phyloP scores from a whole-genome alignment of 371 early-diverging fungal genomes.

The Circinella minor region DNA sequence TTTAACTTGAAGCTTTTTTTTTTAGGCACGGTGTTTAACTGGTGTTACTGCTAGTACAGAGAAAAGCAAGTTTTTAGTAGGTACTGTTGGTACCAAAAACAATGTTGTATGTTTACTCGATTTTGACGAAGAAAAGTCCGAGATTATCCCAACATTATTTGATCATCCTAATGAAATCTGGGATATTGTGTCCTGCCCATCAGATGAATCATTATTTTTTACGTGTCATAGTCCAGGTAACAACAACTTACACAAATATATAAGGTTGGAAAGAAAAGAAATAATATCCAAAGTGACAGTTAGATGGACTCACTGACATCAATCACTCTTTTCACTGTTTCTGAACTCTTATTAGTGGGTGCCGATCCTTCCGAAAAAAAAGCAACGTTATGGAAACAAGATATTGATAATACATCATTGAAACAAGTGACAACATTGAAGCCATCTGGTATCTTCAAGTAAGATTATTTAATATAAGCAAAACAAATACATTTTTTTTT shows the following conservation, averaged over 20 bases:
- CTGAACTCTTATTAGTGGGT: slow-evolving; percentile 22
- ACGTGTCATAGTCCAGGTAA: slow-evolving; percentile 66
- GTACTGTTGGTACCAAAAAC: slow-evolving; percentile 68
- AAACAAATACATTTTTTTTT: background rate
- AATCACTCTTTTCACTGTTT: background rate
- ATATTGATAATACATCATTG: slow-evolving; percentile 19
- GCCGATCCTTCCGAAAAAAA: slow-evolving; percentile 32
- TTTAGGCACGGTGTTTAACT: slow-evolving; percentile 72
- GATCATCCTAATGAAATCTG: slow-evolving; percentile 76
- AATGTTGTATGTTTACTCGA: slow-evolving; percentile 70
- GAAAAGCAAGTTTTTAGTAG: slow-evolving; percentile 75
- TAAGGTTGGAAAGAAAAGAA: background rate
- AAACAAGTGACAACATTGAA: slow-evolving; percentile 25
- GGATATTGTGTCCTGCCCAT: slow-evolving; percentile 70
- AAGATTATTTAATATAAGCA: background rate
- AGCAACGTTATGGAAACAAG: slow-evolving; percentile 44
- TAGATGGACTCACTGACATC: too few relatives aligned
- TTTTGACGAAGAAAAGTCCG: slow-evolving; percentile 73
- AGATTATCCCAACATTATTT: slow-evolving; percentile 66
- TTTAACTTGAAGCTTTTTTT: too few relatives aligned
- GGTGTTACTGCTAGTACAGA: slow-evolving; percentile 67
- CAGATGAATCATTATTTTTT: slow-evolving; percentile 63
- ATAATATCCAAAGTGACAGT: too few relatives aligned
- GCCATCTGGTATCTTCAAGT: slow-evolving; percentile 13
- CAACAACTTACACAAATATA: background rate